Conservation (phyloP, 345 rosid genomes). For the Gossypium thurberi region DNA sequence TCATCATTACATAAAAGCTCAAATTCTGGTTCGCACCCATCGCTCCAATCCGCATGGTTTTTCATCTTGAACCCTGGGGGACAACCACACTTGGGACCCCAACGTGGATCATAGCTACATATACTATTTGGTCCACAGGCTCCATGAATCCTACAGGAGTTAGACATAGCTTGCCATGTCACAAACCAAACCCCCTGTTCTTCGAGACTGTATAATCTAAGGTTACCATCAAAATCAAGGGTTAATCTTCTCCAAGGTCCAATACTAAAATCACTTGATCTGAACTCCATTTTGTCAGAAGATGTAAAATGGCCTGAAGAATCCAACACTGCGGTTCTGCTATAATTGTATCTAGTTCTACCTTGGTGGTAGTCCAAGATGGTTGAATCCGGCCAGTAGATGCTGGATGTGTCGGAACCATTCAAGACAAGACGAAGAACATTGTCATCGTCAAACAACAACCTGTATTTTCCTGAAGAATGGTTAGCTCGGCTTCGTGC, state of each 20-base stretch:
- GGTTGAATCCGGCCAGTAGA: conserved; percentile 33
- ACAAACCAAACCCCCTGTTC: conserved; percentile 18
- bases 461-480: conserved; percentile 29
- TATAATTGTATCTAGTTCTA: conserved; percentile 20
- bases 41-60: conserved; percentile 18
- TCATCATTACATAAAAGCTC: conserved; percentile 11
- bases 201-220: conserved; percentile 26
- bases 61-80: conserved; percentile 25
- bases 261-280: conserved; percentile 22
- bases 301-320: conserved; percentile 27
- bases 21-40: conserved; percentile 26
- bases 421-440: conserved; percentile 30
- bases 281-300: conserved; percentile 15
- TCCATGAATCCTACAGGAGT: conserved; percentile 27
- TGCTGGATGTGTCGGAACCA: conserved; percentile 17
- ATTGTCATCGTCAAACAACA: conserved; percentile 27
- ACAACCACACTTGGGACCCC: conserved; percentile 25
- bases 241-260: conserved; percentile 21
- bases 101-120: conserved; percentile 19
- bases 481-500: conserved; percentile 23
- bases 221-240: conserved; percentile 34
- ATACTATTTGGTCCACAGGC: conserved; percentile 28
- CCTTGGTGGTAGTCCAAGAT: conserved; percentile 14
- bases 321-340: conserved; percentile 20
- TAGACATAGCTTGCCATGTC: conserved; percentile 25